Evolutionary conservation across 169 alveolate genomes (phyloP).

Genomic region (Plasmodium blacklocki): DNA sequence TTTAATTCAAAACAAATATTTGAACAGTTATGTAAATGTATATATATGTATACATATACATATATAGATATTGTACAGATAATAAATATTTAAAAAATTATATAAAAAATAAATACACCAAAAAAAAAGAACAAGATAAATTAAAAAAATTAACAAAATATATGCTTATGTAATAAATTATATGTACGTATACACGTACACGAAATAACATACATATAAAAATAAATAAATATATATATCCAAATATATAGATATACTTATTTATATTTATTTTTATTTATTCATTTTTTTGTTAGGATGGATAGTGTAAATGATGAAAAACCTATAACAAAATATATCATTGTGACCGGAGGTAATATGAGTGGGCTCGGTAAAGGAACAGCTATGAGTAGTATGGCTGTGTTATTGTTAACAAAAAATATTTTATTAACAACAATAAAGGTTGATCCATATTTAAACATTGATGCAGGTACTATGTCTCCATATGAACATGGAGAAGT

Average conservation of each 20-base stretch:
- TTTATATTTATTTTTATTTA: background rate
- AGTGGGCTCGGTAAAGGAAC: constrained; percentile 98
- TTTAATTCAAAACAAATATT: too few species aligned
- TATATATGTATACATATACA: too few species aligned
- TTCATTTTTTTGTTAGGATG: constrained; percentile 3
- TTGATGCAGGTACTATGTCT: constrained; percentile 97
- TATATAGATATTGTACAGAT: too few species aligned
- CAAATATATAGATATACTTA: too few species aligned
- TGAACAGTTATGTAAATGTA: too few species aligned
- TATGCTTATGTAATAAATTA: too few species aligned
- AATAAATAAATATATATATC: background rate
- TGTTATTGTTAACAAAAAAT: constrained; percentile 91
- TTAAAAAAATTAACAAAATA: too few species aligned
- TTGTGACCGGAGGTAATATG: constrained; percentile 96
- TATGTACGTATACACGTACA: too few species aligned
- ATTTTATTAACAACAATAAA: constrained; percentile 94
- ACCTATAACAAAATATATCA: constrained; percentile 87
- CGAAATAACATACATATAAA: too few species aligned
- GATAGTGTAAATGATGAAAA: constrained; percentile 33
- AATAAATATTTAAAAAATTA: too few species aligned
- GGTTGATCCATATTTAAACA: constrained; percentile 96
- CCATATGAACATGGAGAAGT: constrained; percentile 99
- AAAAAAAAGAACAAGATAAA: too few species aligned
- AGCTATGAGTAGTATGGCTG: constrained; percentile 94
- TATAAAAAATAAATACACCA: too few species aligned